These are phyloP conservation scores for Trichoderma oligosporum DNA, from an alignment of 2,329 filamentous ascomycete species.

Conservation along the genomic window DNA sequence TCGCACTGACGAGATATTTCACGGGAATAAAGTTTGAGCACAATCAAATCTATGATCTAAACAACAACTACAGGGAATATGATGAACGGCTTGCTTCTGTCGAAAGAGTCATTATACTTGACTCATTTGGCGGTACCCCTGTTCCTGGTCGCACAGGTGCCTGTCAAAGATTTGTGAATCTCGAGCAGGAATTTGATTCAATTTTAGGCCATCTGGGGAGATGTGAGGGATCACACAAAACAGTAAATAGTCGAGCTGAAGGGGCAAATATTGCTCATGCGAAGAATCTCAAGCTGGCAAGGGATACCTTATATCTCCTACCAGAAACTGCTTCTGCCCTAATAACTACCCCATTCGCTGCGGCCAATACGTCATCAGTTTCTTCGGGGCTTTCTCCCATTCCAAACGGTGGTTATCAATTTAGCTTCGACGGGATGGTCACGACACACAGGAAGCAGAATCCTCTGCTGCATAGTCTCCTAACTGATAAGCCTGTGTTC, in stretches of 20 bases:
- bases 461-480: constrained; percentile 87
- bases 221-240: constrained; percentile 28
- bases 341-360: constrained; percentile 81
- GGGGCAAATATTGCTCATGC: constrained; percentile 47
- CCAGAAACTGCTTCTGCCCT: constrained; percentile 82
- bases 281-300: constrained; percentile 69
- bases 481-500: constrained; percentile 90
- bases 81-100: constrained; percentile 57
- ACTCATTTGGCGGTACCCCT: constrained; percentile 82
- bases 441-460: constrained; percentile 61
- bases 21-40: constrained; percentile 56
- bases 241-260: constrained; percentile 31
- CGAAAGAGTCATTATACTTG: constrained; percentile 84
- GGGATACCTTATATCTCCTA: constrained; percentile 67
- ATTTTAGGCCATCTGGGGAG: constrained; percentile 60
- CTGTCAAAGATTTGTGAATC: constrained; percentile 69
- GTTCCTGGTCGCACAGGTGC: constrained; percentile 43
- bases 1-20: constrained; percentile 74
- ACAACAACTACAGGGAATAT: constrained; percentile 17
- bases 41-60: background rate
- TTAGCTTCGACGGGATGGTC: constrained; percentile 47
- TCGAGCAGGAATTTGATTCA: constrained; percentile 79
- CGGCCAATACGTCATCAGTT: constrained; percentile 49
- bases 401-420: constrained; percentile 50
- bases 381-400: constrained; percentile 36